Conservation (phyloP, 2,329 filamentous ascomycete species). For the Venturia asperata region DNA sequence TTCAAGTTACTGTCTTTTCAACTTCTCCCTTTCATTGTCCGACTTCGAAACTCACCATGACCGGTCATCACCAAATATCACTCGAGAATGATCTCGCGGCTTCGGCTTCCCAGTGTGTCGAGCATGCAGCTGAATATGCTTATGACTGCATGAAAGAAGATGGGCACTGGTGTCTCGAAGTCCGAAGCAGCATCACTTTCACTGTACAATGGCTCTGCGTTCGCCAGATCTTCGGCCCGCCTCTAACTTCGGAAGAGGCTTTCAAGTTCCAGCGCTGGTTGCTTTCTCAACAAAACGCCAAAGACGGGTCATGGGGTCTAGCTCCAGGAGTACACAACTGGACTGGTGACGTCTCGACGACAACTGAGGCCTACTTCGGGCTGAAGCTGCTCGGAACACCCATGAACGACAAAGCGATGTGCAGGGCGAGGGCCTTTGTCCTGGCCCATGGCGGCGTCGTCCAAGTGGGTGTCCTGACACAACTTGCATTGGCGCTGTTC, state of each 20-base stretch:
- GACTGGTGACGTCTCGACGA: slow-evolving; percentile 7
- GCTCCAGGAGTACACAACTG: slow-evolving; percentile 6
- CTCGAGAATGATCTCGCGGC: not conserved
- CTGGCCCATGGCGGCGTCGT: not conserved
- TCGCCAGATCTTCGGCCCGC: not conserved
- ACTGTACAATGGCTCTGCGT: not conserved
- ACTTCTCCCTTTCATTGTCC: not conserved
- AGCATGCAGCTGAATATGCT: not conserved
- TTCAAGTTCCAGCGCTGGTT: not conserved
- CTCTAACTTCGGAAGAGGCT: not conserved
- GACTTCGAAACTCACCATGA: not conserved
- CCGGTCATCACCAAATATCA: not conserved
- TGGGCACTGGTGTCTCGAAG: not conserved
- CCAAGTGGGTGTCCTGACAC: slow-evolving; percentile 10
- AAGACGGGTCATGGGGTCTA: slow-evolving; percentile 16
- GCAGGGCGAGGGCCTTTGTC: slow-evolving; percentile 9
- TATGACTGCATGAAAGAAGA: slow-evolving; percentile 4
- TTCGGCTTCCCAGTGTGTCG: not conserved
- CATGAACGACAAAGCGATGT: not conserved
- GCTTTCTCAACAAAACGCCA: slow-evolving; percentile 4
- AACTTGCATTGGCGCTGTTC: slow-evolving; percentile 6
- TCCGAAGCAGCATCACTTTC: slow-evolving; percentile 1
- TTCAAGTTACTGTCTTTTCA: not conserved
- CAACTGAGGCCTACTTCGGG: slow-evolving; percentile 5
- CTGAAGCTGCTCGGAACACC: slow-evolving; percentile 4